Evolutionary conservation across 805 yeast genomes (phyloP).

Genomic region (Candida vaughaniae): DNA sequence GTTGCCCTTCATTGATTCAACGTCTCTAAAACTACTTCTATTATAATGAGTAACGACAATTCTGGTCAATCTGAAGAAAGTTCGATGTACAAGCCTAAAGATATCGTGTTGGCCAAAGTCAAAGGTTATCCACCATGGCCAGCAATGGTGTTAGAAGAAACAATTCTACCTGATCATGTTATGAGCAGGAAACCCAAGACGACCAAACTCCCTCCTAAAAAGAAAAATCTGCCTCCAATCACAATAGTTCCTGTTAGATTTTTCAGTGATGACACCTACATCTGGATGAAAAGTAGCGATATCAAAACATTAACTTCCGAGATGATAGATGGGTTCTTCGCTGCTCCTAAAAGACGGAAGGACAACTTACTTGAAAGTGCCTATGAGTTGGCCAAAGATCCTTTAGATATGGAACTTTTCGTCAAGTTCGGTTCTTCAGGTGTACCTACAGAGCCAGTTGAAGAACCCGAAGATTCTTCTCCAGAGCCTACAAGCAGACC

Average conservation of each 20-base stretch:
- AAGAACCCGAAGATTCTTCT: conserved; percentile 16
- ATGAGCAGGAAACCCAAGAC: conserved; percentile 49
- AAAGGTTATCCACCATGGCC: conserved; percentile 94
- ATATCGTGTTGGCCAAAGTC: conserved; percentile 64
- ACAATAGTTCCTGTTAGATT: conserved; percentile 56
- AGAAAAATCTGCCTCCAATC: conserved; percentile 12
- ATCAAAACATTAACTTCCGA: conserved; percentile 45
- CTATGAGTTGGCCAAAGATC: conserved; percentile 50
- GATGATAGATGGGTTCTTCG: conserved; percentile 40
- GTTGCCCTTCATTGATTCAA: too few species aligned
- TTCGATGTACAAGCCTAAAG: background rate
- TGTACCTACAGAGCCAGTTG: conserved; percentile 40
- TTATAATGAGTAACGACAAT: too few species aligned
- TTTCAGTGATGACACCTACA: conserved; percentile 69
- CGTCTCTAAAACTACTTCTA: too few species aligned
- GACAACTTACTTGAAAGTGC: conserved; percentile 49
- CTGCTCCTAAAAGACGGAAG: conserved; percentile 29
- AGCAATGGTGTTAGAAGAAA: conserved; percentile 68
- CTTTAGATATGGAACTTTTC: conserved; percentile 42
- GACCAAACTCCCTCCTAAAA: conserved; percentile 17
- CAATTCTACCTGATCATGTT: conserved; percentile 59
- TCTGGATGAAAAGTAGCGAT: conserved; percentile 60
- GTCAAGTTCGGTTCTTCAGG: conserved; percentile 41
- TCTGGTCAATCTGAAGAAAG: too few species aligned
- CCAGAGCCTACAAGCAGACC: conserved; percentile 1